Base-by-base conservation (phyloP, 441 rosid species). In the Flueggea neowawraea region DNA sequence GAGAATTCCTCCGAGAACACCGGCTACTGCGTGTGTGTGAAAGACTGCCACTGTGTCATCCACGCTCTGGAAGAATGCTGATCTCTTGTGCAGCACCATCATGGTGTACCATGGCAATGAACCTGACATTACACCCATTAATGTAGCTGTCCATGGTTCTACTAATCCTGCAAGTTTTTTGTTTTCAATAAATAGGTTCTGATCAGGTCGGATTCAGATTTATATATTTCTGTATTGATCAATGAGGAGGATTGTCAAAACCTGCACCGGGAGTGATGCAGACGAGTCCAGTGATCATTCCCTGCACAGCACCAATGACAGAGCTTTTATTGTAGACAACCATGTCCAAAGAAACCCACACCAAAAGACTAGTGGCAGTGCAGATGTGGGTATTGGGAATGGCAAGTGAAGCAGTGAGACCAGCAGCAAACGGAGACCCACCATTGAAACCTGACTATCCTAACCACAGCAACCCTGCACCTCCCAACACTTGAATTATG, bases 381-480 rank as follows among this genome's bases (percentile, higher is more conserved):
- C 84, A 84, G 66, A 78, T 55, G 52, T 75, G 84, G 10, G 84
- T 81, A 69, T 81, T 84, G 49, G 80, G 41, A 31, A 80, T 64
- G 59, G 89, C 89, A 28, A 84, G 59, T 12, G 88, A 76, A 8
- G 90, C 62, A 3, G 71, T 54, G 8, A 36, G 8, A 5, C 74
- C 74, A 1, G 70, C 83, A 0, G 67, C 60, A 61, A 77, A 78
- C 7, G 88, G 85, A 32, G 86, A 62, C 6, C 94, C 88, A 6
- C 94, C 94, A 47, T 84, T 87, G 80, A 82, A 87, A 1, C 90
- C 94, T 1, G 84, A 84, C 88, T 90, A 84, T 44, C 94, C 94
- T 12, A 84, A 17, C 94, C 87, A 84, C 17, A 84, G 70, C 61
- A 87, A 75, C 43, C 90, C 90, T 14, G 88, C 88, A 2, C 87